These are phyloP conservation scores for Raffaelea deltoideospora DNA, from an alignment of 2,329 filamentous ascomycete species.

Conservation along the genomic window DNA sequence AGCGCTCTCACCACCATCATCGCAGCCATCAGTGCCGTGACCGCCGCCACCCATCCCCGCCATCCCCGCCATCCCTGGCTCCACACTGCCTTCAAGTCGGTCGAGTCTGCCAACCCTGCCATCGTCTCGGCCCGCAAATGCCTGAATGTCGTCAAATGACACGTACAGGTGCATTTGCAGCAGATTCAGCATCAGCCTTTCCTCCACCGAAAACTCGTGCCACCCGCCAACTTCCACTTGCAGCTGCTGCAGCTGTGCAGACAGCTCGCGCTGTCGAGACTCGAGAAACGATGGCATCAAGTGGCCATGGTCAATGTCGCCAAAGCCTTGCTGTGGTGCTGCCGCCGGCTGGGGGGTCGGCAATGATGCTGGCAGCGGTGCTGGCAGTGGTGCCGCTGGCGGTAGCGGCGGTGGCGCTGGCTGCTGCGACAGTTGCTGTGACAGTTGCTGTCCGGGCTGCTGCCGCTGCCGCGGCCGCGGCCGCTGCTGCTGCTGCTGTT, in stretches of 20 bases:
- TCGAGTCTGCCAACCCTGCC: not conserved
- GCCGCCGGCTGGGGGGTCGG: not conserved
- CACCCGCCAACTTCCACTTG: constrained; percentile 25
- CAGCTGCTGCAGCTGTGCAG: constrained; percentile 36
- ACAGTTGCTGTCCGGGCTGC: not conserved
- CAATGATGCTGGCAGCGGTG: not conserved
- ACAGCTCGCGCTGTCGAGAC: constrained; percentile 46
- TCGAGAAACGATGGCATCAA: constrained; percentile 24
- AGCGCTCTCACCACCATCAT: too few species aligned
- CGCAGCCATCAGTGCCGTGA: not conserved
- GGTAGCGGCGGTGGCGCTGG: too few species aligned
- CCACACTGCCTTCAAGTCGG: too few species aligned
- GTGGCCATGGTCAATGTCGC: not conserved
- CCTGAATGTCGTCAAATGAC: constrained; percentile 47
- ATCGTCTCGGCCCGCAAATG: constrained; percentile 47
- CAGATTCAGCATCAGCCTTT: constrained; percentile 32
- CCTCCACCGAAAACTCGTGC: constrained; percentile 27
- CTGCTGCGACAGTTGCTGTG: too few species aligned
- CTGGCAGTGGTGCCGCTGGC: not conserved
- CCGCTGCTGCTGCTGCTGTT: constrained; percentile 11
- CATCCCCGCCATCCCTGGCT: too few species aligned
- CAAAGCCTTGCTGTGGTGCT: not conserved
- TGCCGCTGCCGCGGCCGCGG: constrained; percentile 4
- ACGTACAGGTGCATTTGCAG: constrained; percentile 50
- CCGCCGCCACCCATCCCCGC: too few species aligned